These are phyloP conservation scores for Symbiodinium natans DNA, from an alignment of 73 alveolate species.

Conservation along the genomic window DNA sequence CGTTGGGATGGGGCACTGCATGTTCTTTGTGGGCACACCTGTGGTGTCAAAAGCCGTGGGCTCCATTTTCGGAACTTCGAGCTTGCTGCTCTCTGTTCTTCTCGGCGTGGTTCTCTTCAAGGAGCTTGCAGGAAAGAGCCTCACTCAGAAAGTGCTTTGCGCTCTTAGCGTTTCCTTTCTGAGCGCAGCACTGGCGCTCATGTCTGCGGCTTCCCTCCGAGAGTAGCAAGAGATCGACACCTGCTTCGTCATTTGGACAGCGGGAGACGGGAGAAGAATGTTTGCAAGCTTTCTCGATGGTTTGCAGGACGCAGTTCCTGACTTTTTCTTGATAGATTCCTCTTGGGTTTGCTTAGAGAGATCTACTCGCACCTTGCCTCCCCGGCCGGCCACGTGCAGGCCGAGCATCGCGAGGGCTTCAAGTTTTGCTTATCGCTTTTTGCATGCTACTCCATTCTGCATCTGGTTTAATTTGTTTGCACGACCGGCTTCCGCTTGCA, in stretches of 20 bases:
- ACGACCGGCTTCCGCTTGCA: background rate
- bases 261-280: background rate
- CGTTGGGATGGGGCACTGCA: background rate
- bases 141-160: background rate
- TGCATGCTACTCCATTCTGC: background rate
- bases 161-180: background rate
- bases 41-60: background rate
- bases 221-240: background rate
- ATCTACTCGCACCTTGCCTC: background rate
- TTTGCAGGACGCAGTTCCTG: background rate
- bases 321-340: background rate
- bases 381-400: background rate
- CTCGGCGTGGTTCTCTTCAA: background rate
- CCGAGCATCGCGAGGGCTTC: background rate
- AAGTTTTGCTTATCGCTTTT: background rate
- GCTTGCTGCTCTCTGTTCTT: background rate
- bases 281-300: background rate
- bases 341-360: background rate
- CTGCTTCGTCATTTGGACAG: background rate
- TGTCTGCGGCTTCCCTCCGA: conserved; percentile 5
- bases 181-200: conserved; percentile 1
- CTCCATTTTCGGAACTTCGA: background rate
- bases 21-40: background rate
- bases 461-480: background rate
- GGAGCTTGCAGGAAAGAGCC: conserved; percentile 3